phyloP scores from a whole-genome alignment of 2,329 filamentous ascomycete genomes.

The Pseudocercospora macadamiae region DNA sequence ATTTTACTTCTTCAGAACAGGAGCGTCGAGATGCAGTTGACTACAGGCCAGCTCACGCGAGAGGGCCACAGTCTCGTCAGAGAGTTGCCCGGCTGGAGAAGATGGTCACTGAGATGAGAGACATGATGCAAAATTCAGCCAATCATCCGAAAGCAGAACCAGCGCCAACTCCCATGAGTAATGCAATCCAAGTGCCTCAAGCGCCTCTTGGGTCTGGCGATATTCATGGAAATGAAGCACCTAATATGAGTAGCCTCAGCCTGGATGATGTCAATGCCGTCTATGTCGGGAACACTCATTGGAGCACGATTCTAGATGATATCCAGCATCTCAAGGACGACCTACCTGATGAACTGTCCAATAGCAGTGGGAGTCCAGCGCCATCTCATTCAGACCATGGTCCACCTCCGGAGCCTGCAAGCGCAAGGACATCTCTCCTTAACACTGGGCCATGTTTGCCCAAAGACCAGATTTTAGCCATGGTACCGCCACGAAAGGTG shows the following conservation, averaged over 20 bases:
- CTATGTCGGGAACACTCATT: conserved; percentile 7
- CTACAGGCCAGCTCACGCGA: not conserved
- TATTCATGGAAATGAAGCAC: not conserved
- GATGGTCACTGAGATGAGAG: conserved; percentile 4
- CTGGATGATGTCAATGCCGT: not conserved
- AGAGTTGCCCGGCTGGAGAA: not conserved
- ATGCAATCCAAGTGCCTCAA: not conserved
- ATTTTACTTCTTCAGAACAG: not conserved
- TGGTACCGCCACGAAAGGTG: not conserved
- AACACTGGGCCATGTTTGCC: conserved; percentile 2
- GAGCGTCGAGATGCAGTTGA: not conserved
- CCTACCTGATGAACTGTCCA: not conserved
- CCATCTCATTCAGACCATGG: not conserved
- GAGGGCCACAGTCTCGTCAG: not conserved
- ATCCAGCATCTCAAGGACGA: conserved; percentile 10
- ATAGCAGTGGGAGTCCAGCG: not conserved
- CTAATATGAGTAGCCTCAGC: conserved; percentile 5
- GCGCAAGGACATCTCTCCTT: not conserved
- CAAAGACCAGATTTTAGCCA: conserved; percentile 3
- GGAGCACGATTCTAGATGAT: conserved; percentile 8
- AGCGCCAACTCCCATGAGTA: not conserved
- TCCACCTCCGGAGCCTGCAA: not conserved
- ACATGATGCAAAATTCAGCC: conserved; percentile 1
- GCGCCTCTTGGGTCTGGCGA: not conserved
- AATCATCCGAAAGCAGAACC: not conserved